Base-by-base conservation (phyloP, 2,329 filamentous ascomycete genomes). In the Fusarium buharicum region DNA sequence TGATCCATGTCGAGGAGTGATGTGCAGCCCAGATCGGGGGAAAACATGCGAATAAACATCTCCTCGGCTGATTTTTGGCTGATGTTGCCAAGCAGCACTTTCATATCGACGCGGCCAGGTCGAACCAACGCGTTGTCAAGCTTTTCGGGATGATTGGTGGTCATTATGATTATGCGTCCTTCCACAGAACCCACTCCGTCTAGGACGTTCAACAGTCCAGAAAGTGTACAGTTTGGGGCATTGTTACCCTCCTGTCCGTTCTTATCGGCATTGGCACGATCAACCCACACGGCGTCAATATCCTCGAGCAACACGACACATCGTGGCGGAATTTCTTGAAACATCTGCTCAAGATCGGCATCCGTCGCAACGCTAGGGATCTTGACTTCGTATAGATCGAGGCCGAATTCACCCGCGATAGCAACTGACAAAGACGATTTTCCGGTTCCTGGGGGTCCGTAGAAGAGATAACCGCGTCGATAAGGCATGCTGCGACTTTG, bases 131-230 rank as follows among this genome's bases (percentile, higher is more conserved):
- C 88, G 2, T 80, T 75, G 67, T 91, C 88, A 0, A 91, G 81
- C 47, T 84, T 82, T 45, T 90, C 86, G 0, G 84, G 82, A 45
- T 84, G 81, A 67, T 91, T 92, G 24, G 88, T 89, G 0, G 88
- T 92, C 88, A 92, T 91, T 71, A 92, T 84, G 16, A 92, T 81
- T 22, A 91, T 86, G 14, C 87, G 82, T 2, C 89, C 89, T 75
- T 92, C 89, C 48, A 86, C 84, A 0, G 86, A 86, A 0, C 87
- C 87, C 0, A 90, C 87, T 3, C 89, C 89, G 62, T 92, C 89
- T 10, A 92, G 82, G 9, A 87, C 85, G 58, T 91, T 92, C 22
- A 92, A 77, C 0, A 92, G 76, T 0, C 86, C 88, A 0, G 88
- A 89, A 1, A 92, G 78, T 1, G 86, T 88, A 55, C 75, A 77